Evolutionary conservation across 2,329 filamentous ascomycete genomes (phyloP).

Genomic region (Diaporthe nobilis): DNA sequence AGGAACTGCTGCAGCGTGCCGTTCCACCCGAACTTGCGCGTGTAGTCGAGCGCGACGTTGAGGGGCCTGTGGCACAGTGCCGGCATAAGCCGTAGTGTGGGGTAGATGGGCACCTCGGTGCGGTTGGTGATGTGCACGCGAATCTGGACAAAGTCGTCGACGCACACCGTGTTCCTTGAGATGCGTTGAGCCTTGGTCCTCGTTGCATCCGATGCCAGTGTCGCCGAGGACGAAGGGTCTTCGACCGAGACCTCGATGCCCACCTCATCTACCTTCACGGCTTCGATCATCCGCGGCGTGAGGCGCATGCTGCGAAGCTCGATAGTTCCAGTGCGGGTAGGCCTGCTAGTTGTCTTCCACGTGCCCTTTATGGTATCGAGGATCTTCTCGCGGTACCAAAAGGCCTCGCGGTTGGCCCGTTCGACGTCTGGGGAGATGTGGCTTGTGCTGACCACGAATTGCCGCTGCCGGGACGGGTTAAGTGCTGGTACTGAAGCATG

Average conservation of each 20-base stretch:
- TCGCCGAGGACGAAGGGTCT: slow-evolving; percentile 44
- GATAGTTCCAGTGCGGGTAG: slow-evolving; percentile 74
- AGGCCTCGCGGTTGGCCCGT: slow-evolving; percentile 82
- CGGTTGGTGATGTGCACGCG: slow-evolving; percentile 82
- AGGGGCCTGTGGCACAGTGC: slow-evolving; percentile 80
- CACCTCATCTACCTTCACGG: slow-evolving; percentile 84
- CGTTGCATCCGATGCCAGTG: slow-evolving; percentile 37
- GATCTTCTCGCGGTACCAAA: slow-evolving; percentile 91
- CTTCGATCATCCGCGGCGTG: slow-evolving; percentile 84
- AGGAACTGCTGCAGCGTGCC: slow-evolving; percentile 84
- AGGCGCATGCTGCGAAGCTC: slow-evolving; percentile 84
- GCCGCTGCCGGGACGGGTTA: slow-evolving; percentile 86
- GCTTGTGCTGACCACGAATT: slow-evolving; percentile 89
- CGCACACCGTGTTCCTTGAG: slow-evolving; percentile 50
- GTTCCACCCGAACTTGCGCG: slow-evolving; percentile 87
- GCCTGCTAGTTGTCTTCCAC: slow-evolving; percentile 74
- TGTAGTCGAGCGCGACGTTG: slow-evolving; percentile 83
- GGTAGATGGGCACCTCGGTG: slow-evolving; percentile 75
- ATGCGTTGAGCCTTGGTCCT: slow-evolving; percentile 41
- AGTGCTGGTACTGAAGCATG: slow-evolving; percentile 84
- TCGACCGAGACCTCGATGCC: slow-evolving; percentile 74
- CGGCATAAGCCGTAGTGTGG: slow-evolving; percentile 83
- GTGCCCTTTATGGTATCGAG: slow-evolving; percentile 78
- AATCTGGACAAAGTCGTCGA: slow-evolving; percentile 78
- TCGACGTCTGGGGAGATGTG: slow-evolving; percentile 86